Base-by-base conservation (phyloP, 2,329 filamentous ascomycete species). In the Alternaria brassicae region DNA sequence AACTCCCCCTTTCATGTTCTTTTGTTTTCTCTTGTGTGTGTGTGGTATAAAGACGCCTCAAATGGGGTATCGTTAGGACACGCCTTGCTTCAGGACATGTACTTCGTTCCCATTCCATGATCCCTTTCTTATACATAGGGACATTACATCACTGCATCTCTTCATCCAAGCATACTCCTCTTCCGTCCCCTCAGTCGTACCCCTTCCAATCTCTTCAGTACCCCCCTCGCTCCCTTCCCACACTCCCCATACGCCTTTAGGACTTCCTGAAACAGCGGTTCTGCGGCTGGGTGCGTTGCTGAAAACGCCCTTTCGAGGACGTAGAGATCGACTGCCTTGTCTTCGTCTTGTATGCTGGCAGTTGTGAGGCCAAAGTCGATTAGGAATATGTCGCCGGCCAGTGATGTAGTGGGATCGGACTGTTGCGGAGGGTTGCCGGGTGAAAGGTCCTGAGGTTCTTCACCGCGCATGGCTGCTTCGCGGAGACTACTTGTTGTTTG, bases 321-420 rank as follows among this genome's bases (percentile, higher is more conserved):
- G 78, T 99, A 99, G 54, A 99, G 79, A 81, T 99, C 95, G 37
- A 99, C 95, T 0, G 95, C 95, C 55, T 93, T 86, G 75, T 99
- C 95, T 79, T 99, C 95, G 55, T 97, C 94, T 65, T 91, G 88
- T 17, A 87, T 81, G 62, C 89, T 91, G 79, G 94, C 90, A 68
- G 86, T 89, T 13, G 93, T 93, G 19, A 99, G 86, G 0, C 95
- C 95, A 73, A 99, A 96, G 80, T 99, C 95, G 75, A 98, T 98
- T 36, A 98, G 82, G 21, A 96, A 88, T 58, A 99, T 86, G 53
- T 96, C 90, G 2, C 92, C 93, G 1, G 86, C 83, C 56, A 85
- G 74, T 3, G 70, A 58, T 2, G 72, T 0, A 9, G 41, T 69
- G 72, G 44, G 36, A 41, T 17, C 17, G 23, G 52, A 23, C 19